A percentile compares a stretch with the other conserved stretches of the same genome.
Conservation (phyloP, 495 filamentous ascomycete genomes). For the Aspergillus panamensis region DNA sequence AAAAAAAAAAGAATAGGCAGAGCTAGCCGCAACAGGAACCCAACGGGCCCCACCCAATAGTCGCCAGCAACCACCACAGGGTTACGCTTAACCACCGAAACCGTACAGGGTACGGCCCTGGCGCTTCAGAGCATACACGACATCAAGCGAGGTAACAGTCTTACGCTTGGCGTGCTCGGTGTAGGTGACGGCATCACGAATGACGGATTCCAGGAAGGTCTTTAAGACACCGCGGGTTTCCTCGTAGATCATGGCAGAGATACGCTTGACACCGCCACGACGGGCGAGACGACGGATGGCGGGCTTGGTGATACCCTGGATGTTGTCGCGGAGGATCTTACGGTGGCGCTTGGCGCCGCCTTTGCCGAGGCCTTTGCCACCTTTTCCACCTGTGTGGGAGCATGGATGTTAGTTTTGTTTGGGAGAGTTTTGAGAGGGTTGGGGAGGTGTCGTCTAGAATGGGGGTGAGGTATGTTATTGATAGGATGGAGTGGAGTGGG, state of each 20-base stretch:
- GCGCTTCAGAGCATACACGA: conserved; percentile 93
- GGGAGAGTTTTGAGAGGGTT: not conserved
- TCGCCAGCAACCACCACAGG: not conserved
- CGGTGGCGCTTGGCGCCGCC: conserved; percentile 98
- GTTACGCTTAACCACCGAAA: conserved; percentile 85
- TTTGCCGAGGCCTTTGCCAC: conserved; percentile 81
- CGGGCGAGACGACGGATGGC: conserved; percentile 65
- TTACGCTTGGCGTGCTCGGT: conserved; percentile 97
- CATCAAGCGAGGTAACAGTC: conserved; percentile 93
- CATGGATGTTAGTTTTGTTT: conserved; percentile 20
- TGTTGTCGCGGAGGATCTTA: conserved; percentile 99
- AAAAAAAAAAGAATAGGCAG: not conserved
- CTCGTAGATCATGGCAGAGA: conserved; percentile 67
- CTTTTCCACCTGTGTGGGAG: conserved; percentile 72
- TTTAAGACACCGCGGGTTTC: conserved; percentile 67
- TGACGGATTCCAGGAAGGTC: conserved; percentile 63
- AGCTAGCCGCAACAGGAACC: not conserved
- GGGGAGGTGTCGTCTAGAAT: too few species aligned
- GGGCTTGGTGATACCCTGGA: conserved; percentile 79
- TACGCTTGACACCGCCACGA: conserved; percentile 64
- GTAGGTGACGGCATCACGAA: conserved; percentile 96
- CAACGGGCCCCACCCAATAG: too few species aligned
- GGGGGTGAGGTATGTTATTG: not conserved
- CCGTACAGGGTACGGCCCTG: conserved; percentile 96
- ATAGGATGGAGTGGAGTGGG: too few species aligned